These are phyloP conservation scores for Hippophae rhamnoides DNA, from an alignment of 306 rosid species.

Conservation along the genomic window DNA sequence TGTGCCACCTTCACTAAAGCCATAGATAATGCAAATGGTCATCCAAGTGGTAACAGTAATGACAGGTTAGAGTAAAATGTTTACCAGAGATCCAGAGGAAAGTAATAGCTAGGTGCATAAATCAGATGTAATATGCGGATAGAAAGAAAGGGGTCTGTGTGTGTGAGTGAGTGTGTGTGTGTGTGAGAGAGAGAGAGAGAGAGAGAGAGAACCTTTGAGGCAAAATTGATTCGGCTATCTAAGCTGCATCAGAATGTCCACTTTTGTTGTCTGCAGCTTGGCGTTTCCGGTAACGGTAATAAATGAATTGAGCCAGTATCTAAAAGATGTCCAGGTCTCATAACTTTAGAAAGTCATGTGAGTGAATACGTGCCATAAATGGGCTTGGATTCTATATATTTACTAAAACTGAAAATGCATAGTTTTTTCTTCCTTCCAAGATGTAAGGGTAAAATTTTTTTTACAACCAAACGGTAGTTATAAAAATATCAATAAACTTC, in stretches of 20 bases:
- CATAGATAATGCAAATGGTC: too few species aligned
- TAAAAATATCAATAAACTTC: background rate
- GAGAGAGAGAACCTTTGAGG: background rate
- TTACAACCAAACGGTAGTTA: background rate
- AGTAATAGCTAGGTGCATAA: background rate
- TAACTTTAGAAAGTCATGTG: background rate
- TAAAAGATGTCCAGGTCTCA: constrained; percentile 27
- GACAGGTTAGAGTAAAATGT: background rate
- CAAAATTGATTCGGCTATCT: constrained; percentile 9
- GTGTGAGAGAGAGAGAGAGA: background rate
- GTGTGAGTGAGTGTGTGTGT: background rate
- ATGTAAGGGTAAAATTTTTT: background rate
- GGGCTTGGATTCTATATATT: background rate
- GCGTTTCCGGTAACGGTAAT: constrained; percentile 25
- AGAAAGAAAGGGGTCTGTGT: background rate
- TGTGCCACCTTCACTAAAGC: too few species aligned
- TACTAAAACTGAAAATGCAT: background rate
- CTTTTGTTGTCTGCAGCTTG: constrained; percentile 1
- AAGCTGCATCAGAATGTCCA: constrained; percentile 19
- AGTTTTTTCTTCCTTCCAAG: background rate
- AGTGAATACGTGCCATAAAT: background rate
- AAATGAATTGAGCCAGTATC: constrained; percentile 63
- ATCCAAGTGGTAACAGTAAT: background rate
- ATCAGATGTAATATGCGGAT: background rate
- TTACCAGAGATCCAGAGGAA: background rate